Evolutionary conservation across 179 eudicot species (phyloP).

Genomic region (Amaranthus tricolor): DNA sequence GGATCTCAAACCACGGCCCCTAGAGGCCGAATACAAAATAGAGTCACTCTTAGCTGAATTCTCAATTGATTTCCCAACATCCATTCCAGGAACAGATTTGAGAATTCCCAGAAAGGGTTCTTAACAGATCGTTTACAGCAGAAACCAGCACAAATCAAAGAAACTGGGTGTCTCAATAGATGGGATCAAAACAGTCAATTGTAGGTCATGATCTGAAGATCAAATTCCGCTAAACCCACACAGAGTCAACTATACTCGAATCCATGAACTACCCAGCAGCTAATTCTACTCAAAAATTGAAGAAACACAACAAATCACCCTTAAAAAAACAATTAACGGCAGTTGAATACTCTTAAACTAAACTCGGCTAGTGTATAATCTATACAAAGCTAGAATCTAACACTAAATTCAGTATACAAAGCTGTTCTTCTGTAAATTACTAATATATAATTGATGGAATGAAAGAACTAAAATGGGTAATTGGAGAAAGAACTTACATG

Average conservation of each 20-base stretch:
- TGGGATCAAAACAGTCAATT: slow-evolving; percentile 46
- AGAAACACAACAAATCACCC: slow-evolving; percentile 24
- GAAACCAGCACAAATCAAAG: slow-evolving; percentile 36
- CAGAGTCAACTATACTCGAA: slow-evolving; percentile 24
- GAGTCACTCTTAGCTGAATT: slow-evolving; percentile 29
- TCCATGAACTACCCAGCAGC: slow-evolving; percentile 28
- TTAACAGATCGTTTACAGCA: slow-evolving; percentile 33
- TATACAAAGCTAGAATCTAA: background rate
- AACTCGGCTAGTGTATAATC: slow-evolving; percentile 4
- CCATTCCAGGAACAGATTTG: slow-evolving; percentile 45
- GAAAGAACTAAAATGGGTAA: slow-evolving; percentile 6
- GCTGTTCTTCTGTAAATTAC: background rate
- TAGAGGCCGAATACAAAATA: slow-evolving; percentile 25
- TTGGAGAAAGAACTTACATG: slow-evolving; percentile 29
- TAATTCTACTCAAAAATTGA: slow-evolving; percentile 23
- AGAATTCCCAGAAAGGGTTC: slow-evolving; percentile 23
- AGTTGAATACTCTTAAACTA: slow-evolving; percentile 11
- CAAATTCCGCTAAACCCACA: slow-evolving; percentile 34
- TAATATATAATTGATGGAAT: background rate
- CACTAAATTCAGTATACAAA: slow-evolving; percentile 4
- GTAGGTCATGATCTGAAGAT: slow-evolving; percentile 51
- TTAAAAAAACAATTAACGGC: slow-evolving; percentile 12
- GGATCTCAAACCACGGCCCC: slow-evolving; percentile 27
- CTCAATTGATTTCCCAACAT: slow-evolving; percentile 24
- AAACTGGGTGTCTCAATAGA: slow-evolving; percentile 40